Evolutionary conservation across 495 filamentous ascomycete species (phyloP).

Genomic region (Letharia columbiana): DNA sequence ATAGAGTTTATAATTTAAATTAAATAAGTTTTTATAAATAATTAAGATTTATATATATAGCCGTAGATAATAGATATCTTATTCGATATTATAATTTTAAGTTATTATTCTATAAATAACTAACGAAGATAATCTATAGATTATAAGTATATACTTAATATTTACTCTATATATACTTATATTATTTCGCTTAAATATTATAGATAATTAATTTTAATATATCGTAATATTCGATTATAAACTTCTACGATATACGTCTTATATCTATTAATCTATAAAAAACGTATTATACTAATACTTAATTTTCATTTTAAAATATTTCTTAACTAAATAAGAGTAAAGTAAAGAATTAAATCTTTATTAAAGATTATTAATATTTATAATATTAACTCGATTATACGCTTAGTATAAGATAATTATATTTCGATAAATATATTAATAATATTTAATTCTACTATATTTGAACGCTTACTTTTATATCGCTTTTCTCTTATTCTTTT

Average conservation of each 20-base stretch:
- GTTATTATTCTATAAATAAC: background rate
- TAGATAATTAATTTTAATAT: background rate
- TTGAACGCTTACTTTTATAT: background rate
- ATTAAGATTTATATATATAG: background rate
- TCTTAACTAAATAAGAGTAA: background rate
- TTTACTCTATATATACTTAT: background rate
- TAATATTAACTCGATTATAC: background rate
- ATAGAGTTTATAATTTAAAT: background rate
- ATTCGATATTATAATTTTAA: background rate
- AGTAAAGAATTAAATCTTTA: background rate
- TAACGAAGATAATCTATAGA: background rate
- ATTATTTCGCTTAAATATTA: background rate
- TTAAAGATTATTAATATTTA: background rate
- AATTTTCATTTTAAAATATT: background rate
- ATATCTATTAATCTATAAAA: background rate
- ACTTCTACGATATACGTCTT: background rate
- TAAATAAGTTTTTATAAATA: background rate
- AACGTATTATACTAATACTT: background rate
- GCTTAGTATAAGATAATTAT: background rate
- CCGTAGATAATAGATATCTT: background rate
- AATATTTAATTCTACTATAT: background rate
- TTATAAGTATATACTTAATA: background rate
- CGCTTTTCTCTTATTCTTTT: background rate
- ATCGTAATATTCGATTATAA: background rate
- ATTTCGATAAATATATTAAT: background rate